Conservation (phyloP, 2,329 filamentous ascomycete genomes). For the Neonectria coccinea region DNA sequence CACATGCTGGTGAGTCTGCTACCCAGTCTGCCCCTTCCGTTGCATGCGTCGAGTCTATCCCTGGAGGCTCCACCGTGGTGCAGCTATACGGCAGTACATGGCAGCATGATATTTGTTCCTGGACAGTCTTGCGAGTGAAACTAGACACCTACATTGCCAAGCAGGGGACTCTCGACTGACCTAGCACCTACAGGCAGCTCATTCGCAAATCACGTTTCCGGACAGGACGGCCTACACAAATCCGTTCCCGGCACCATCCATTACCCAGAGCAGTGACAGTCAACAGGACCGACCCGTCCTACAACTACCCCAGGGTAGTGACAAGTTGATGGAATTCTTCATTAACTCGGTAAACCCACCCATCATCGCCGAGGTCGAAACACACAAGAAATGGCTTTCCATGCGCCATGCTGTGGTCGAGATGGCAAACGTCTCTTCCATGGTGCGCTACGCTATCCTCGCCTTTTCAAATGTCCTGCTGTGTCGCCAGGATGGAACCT, state of each 20-base stretch:
- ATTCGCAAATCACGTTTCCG: constrained; percentile 42
- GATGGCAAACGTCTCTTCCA: constrained; percentile 59
- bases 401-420: constrained; percentile 61
- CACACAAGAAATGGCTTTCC: constrained; percentile 62
- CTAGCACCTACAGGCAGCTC: constrained; percentile 29
- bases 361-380: constrained; percentile 65
- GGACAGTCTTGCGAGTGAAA: not conserved
- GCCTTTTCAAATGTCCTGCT: constrained; percentile 63
- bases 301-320: constrained; percentile 26
- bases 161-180: not conserved
- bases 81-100: constrained; percentile 3
- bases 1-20: constrained; percentile 37
- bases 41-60: constrained; percentile 18
- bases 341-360: constrained; percentile 61
- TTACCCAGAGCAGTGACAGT: constrained; percentile 38
- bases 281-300: constrained; percentile 20
- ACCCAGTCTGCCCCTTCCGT: not conserved
- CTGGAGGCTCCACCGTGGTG: constrained; percentile 21
- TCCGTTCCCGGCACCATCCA: constrained; percentile 37
- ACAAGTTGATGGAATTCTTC: constrained; percentile 61
- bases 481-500: constrained; percentile 50
- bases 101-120: constrained; percentile 1
- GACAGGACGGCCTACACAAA: constrained; percentile 39
- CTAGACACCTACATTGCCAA: not conserved
- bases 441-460: constrained; percentile 62